Evolutionary conservation across 352 stramenopile species (phyloP), one percentile per base, ranked within the genome.

Genomic region (Pythium periplocum): DNA sequence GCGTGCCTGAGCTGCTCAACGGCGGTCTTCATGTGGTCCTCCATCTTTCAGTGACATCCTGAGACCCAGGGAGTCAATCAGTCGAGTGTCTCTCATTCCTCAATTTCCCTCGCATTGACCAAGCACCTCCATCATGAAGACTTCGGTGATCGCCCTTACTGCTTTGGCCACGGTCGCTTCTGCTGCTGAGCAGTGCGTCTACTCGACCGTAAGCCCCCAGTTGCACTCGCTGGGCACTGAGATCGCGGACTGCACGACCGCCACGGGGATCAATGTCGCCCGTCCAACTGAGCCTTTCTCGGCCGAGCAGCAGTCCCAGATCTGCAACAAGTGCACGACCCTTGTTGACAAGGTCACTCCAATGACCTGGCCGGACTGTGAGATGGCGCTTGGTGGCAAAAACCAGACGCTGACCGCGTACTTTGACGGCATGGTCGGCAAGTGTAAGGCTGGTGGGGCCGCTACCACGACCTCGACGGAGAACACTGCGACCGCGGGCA

Each of bases 291-390:
- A 43, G 6, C 50, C 51, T 37, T 45, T 45, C 8, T 53, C 53
- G 37, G 42, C 44, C 3, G 53, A 59, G 45, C 53, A 59, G 45
- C 44, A 52, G 45, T 59, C 44, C 45, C 32, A 45, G 5, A 38
- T 60, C 30, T 60, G 53, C 53, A 43, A 39, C 33, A 48, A 45
- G n/a, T 60, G 53, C 53, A 46, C 44, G 38, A 32, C 45, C 17
- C 53, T 60, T 38, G 52, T 60, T 33, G 31, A 43, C 38, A 60
- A 60, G 53, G 53, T 60, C 2, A 50, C 45, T 30, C 38, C 45
- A 3, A 60, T 60, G 53, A 54, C 11, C 38, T 60, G 53, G 53
- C 53, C 53, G 26, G 46, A 60, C 53, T 60, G 53, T 38, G 52
- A 45, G 39, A 37, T 60, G 45, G 44, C 45, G 26, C 53, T 60